Base-by-base conservation (phyloP, 441 rosid genomes). In the Capsella rubella region DNA sequence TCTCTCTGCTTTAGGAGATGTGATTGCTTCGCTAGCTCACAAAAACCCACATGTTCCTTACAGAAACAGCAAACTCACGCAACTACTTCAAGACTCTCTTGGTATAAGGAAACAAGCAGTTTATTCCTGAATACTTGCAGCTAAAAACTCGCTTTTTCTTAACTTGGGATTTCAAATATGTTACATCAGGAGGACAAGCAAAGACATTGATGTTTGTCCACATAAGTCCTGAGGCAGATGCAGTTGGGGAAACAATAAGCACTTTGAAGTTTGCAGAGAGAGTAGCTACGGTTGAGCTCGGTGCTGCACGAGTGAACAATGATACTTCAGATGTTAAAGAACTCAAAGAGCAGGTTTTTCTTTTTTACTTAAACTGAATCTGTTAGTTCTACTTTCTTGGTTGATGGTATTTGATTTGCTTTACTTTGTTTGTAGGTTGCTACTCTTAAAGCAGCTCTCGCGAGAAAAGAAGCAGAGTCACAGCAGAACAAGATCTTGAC, bases 161-260 rank as follows among this genome's bases (percentile, higher is more conserved):
- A 25, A 57, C 53, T 16, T 54, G 49, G 31, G 59, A 67, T 53
- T 65, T 29, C 56, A 55, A 49, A 59, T 47, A 34, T 42, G 79
- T 51, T 39, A 57, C 66, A 72, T 77, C 82, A 92, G 97, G 97
- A 66, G 96, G 97, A 52, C 97, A 92, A 75, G 97, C 97, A 57
- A 92, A 92, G 82, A 90, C 97, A 21, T 81, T 92, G 59, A 92
- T 92, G 97, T 92, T 92, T 83, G 93, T 92, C 43, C 97, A 92
- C 81, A 83, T 92, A 55, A 87, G 97, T 80, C 96, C 97, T 40
- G 97, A 89, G 64, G 83, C 81, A 58, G 90, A 90, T 56, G 95
- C 97, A 71, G 42, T 82, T 62, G 89, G 93, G 11, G 97, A 92
- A 81, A 90, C 97, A 64, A 84, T 92, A 69, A 92, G 97, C 64